phyloP scores from a whole-genome alignment of 163 green algal genomes.

The Picocystis sp. region DNA sequence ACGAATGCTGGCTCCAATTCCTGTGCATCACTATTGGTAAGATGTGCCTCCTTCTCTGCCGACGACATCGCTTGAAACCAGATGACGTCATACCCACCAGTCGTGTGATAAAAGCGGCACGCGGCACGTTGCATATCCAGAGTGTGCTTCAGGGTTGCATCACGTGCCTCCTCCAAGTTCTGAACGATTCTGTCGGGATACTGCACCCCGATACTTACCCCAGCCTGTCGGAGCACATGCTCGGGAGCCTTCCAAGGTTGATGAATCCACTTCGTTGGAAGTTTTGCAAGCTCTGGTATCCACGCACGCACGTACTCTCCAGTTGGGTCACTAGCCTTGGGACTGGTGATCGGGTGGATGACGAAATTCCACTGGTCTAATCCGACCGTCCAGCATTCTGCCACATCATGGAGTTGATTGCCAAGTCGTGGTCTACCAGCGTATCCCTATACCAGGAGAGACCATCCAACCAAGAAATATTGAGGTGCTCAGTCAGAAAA shows the following conservation, averaged over 20 bases:
- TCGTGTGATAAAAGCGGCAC: too few relatives aligned
- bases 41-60: too few relatives aligned
- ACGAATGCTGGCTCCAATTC: too few relatives aligned
- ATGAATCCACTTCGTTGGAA: slow-evolving; percentile 71
- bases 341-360: slow-evolving; percentile 23
- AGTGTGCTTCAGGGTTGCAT: too few relatives aligned
- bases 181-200: slow-evolving; percentile 1
- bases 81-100: too few relatives aligned
- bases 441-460: slow-evolving; percentile 51
- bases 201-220: slow-evolving; percentile 1
- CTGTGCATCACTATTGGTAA: too few relatives aligned
- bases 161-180: too few relatives aligned
- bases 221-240: slow-evolving; percentile 17
- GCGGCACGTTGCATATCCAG: too few relatives aligned
- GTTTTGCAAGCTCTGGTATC: slow-evolving; percentile 59
- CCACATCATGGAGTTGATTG: slow-evolving; percentile 73
- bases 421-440: slow-evolving; percentile 52
- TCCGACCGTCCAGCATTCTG: slow-evolving; percentile 44
- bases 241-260: slow-evolving; percentile 49
- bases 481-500: slow-evolving; percentile 44
- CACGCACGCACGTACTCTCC: slow-evolving; percentile 69
- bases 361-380: slow-evolving; percentile 52
- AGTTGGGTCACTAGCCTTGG: slow-evolving; percentile 45
- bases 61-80: too few relatives aligned
- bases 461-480: slow-evolving; percentile 40